Evolutionary conservation across 169 alveolate genomes (phyloP).

Genomic region (Pseudocohnilembus persalinus): DNA sequence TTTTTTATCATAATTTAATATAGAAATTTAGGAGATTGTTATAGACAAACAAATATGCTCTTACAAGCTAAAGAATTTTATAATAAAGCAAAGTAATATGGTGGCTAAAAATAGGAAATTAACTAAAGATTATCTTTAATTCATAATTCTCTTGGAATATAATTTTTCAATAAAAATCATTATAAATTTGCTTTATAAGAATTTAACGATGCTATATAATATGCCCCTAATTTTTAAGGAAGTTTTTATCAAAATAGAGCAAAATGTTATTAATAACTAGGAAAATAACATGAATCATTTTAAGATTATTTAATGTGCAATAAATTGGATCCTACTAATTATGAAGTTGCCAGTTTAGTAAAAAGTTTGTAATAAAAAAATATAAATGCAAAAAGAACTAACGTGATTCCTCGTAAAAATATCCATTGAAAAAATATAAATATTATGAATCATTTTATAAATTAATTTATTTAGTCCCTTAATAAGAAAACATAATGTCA

Average conservation of each 20-base stretch:
- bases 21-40: slow-evolving; percentile 19
- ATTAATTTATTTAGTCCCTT: no score
- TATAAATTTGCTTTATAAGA: slow-evolving; percentile 8
- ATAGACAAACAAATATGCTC: slow-evolving; percentile 9
- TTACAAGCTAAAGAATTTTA: slow-evolving; percentile 13
- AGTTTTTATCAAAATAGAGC: slow-evolving; percentile 21
- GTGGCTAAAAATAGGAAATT: slow-evolving; percentile 10
- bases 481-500: no score
- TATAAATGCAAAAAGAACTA: not conserved
- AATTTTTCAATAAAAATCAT: slow-evolving; percentile 10
- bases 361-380: slow-evolving; percentile 9
- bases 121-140: slow-evolving; percentile 14
- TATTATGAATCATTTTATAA: not conserved
- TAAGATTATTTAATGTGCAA: slow-evolving; percentile 11
- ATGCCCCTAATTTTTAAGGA: not conserved
- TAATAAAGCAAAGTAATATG: slow-evolving; percentile 2
- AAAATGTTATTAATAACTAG: slow-evolving; percentile 3
- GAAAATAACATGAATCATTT: not conserved
- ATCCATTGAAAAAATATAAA: no score
- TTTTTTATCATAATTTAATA: no score
- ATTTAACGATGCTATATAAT: slow-evolving; percentile 14
- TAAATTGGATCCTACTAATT: slow-evolving; percentile 17
- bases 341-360: slow-evolving; percentile 11
- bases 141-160: slow-evolving; percentile 8
- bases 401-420: no score